Evolutionary conservation across 495 filamentous ascomycete species (phyloP), one percentile per base, ranked within the genome.

Genomic region (Hypomontagnella submonticulosa): DNA sequence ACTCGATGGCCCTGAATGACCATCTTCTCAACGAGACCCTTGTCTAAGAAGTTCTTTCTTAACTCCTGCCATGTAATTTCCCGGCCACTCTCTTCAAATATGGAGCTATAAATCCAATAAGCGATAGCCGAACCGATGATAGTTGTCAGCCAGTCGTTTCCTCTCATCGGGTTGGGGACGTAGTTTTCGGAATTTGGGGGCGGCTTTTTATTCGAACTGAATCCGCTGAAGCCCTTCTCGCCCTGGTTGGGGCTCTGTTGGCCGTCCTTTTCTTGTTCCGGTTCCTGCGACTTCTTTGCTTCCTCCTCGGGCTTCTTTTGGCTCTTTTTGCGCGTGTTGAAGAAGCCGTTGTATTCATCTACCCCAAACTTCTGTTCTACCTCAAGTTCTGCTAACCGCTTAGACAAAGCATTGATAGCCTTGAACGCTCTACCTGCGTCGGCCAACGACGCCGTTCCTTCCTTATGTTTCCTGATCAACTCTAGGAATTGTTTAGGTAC

Each of bases 51-150:
- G 37, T 92, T 93, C 63, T 87, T 90, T 42, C 89, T 82, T 75
- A 98, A 91, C 75, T 98, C 96, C 80, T 99, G 94, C 91, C 92
- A 99, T 40, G 95, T 97, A 59, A 99, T 97, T 69, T 97, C 93
- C 46, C 85, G 84, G n/a, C 61, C 61, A 16, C 47, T 64, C 30
- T 71, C 69, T 19, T 73, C 70, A 7, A 67, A 67, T 6, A 71
- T 7, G 33, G 71, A 68, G 9, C 19, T 63, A 37, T 75, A 72
- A 11, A 76, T 16, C 54, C 71, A 74, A 40, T 63, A 76, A 37
- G 69, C 70, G 13, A 74, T 20, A 49, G 34, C 52, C 2, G 66
- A 63, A 23, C 46, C 65, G 5, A 70, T 34, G 27, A 67, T 33
- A 11, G 65, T 68, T 5, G 58, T 66, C 6, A 71, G 32, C 68